Evolutionary conservation across 148 eudicot species (phyloP), one percentile per base, ranked within the genome.

Genomic region (Fagopyrum tataricum): DNA sequence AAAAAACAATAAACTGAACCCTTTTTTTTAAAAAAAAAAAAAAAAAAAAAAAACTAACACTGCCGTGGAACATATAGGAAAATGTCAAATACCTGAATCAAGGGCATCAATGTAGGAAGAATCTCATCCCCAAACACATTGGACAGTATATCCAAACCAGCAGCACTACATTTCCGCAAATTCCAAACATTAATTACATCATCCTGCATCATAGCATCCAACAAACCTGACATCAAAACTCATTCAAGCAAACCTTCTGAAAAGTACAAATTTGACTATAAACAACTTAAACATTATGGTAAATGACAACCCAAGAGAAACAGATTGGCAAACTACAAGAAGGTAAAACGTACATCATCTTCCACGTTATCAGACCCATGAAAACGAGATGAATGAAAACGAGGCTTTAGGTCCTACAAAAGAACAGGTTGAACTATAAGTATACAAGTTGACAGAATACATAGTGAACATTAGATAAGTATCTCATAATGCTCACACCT

Each of bases 121-220:
- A 95, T 91, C 48, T 86, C 96, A 80, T 90, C 96, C 31, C 97
- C 93, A 78, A 88, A 95, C 78, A 91, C 96, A 88, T 91, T 95
- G 40, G 98, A 95, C 72, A 95, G 78, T 70, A 85, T 77, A 87
- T 95, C 98, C 71, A 95, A 76, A 79, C 89, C 98, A 84, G 98
- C 98, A 46, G 97, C 98, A 77, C 98, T 95, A 75, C 98, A 95
- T 86, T 95, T 95, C 47, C 98, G 85, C 61, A 95, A 82, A 77
- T 90, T 95, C 98, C 98, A 95, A 10, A 91, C 82, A 53, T 90
- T 95, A 44, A 95, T 91, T 70, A 87, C 98, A 69, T 95, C 97
- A 79, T 95, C 98, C 98, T 95, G 87, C 44, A 73, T 4, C 77
- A 67, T 44, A 56, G 11, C 9, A 56, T 56, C 62, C 12, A 21